Conservation (phyloP, 306 rosid genomes). For the Luffa aegyptiaca region DNA sequence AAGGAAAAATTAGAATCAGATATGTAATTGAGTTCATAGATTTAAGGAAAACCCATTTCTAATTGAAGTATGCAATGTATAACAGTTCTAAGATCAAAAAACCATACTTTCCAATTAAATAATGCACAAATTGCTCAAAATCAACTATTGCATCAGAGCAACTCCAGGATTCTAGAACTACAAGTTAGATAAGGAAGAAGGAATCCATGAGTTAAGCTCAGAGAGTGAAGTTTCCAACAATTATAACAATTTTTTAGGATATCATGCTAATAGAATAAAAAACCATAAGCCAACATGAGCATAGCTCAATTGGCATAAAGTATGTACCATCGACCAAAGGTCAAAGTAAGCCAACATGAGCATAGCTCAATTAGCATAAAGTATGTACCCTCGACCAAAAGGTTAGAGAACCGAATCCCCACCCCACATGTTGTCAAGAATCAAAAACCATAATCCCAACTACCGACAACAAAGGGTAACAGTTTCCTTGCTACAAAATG, state of each 20-base stretch:
- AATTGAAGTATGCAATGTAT: background rate
- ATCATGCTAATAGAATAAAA: background rate
- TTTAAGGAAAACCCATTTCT: background rate
- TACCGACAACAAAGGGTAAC: background rate
- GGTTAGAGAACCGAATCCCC: too few relatives aligned
- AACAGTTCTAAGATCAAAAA: background rate
- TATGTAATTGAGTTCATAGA: background rate
- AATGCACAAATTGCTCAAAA: background rate
- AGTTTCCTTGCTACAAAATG: background rate
- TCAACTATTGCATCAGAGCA: background rate
- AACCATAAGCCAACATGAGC: background rate
- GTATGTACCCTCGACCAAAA: too few relatives aligned
- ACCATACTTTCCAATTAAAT: background rate
- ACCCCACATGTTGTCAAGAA: background rate
- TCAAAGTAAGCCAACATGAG: too few relatives aligned
- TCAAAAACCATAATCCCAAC: background rate
- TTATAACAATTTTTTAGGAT: background rate
- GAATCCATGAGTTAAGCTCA: background rate
- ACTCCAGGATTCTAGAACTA: background rate
- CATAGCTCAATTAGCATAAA: too few relatives aligned
- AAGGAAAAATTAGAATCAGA: background rate
- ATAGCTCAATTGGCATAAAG: too few relatives aligned
- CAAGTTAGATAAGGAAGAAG: background rate
- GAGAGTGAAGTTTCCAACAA: background rate
- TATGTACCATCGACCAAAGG: too few relatives aligned